These are phyloP conservation scores for Scorias spongiosa DNA, from an alignment of 2,329 filamentous ascomycete species.

Conservation along the genomic window DNA sequence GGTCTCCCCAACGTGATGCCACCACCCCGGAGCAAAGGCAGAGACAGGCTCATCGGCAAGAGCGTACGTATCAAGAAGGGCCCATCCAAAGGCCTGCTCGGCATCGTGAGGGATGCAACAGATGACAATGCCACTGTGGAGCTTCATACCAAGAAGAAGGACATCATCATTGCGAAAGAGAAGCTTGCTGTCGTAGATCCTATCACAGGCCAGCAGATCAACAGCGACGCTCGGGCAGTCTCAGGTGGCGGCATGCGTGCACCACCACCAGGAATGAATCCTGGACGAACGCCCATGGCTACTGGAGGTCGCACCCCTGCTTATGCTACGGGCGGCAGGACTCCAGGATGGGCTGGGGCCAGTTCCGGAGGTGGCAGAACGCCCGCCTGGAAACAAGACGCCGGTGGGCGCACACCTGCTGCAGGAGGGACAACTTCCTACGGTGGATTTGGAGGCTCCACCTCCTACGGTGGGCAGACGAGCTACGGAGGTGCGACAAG, in stretches of 20 bases:
- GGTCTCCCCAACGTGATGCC: constrained; percentile 35
- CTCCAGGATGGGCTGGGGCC: constrained; percentile 36
- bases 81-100: constrained; percentile 79
- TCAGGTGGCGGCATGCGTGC: constrained; percentile 23
- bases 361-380: constrained; percentile 39
- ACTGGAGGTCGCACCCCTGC: constrained; percentile 33
- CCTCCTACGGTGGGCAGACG: constrained; percentile 36
- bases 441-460: constrained; percentile 29
- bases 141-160: constrained; percentile 86
- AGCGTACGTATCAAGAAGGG: constrained; percentile 81
- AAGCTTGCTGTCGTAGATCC: constrained; percentile 72
- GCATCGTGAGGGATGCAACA: constrained; percentile 90
- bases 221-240: constrained; percentile 36
- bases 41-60: constrained; percentile 76
- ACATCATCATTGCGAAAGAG: constrained; percentile 68
- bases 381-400: constrained; percentile 43
- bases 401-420: constrained; percentile 26
- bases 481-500: constrained; percentile 36
- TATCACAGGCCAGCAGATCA: constrained; percentile 61
- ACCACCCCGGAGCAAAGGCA: constrained; percentile 58
- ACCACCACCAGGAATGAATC: neutral
- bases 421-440: constrained; percentile 28
- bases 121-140: constrained; percentile 78
- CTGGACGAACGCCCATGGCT: constrained; percentile 4
- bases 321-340: constrained; percentile 35